phyloP scores from a whole-genome alignment of 129 eudicot genomes.

The Flaveria sonorensis region DNA sequence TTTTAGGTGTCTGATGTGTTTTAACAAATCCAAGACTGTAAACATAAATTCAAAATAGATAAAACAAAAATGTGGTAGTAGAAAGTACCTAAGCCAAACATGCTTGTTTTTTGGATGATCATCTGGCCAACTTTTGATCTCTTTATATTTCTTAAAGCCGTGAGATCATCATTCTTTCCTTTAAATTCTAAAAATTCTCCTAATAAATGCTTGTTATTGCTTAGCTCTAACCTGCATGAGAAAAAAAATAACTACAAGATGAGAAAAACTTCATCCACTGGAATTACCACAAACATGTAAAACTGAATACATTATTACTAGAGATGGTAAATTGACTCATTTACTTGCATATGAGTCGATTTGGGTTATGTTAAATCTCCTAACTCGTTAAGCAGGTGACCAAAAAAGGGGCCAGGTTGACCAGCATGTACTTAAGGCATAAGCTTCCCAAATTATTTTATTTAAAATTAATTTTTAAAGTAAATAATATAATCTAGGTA shows the following conservation, averaged over 20 bases:
- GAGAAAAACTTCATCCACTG: constrained; percentile 11
- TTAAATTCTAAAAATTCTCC: constrained; percentile 92
- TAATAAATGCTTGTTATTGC: constrained; percentile 59
- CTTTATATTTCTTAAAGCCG: constrained; percentile 59
- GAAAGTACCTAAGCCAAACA: constrained; percentile 83
- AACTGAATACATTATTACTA: too few species aligned
- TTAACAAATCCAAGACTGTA: background rate
- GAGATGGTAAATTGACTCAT: background rate
- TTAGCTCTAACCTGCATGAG: constrained; percentile 76
- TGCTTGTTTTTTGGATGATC: constrained; percentile 75
- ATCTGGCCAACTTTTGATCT: constrained; percentile 83
- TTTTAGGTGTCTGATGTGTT: background rate
- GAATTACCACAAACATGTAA: constrained; percentile 12
- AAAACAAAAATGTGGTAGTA: constrained; percentile 8
- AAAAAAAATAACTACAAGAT: background rate
- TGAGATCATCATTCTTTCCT: constrained; percentile 84
- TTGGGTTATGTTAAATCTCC: background rate
- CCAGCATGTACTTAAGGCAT: background rate
- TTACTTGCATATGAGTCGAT: background rate
- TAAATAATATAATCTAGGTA: background rate
- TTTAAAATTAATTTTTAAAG: background rate
- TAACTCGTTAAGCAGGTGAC: background rate
- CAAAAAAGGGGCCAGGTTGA: background rate
- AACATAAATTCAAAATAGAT: background rate
- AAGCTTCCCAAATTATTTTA: background rate